These are phyloP conservation scores for Sequoia sempervirens DNA, from an alignment of 75 land plant genomes.

Conservation along the genomic window DNA sequence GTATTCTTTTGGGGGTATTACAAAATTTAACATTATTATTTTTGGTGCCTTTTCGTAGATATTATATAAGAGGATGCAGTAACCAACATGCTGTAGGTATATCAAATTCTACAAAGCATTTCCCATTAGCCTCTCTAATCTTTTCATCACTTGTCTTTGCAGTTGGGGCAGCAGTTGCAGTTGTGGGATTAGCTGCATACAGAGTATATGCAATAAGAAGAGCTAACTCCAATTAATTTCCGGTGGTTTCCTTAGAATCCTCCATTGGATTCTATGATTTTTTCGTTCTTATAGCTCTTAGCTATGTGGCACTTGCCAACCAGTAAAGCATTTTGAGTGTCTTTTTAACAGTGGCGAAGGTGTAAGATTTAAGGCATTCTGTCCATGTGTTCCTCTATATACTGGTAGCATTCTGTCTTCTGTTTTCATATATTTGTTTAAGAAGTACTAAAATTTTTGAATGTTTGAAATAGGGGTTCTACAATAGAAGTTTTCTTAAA, in stretches of 20 bases:
- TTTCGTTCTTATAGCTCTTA: background rate
- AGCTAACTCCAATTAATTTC: constrained; percentile 32
- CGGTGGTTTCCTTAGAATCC: background rate
- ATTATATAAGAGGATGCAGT: background rate
- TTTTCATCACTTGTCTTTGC: constrained; percentile 13
- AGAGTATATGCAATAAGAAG: constrained; percentile 66
- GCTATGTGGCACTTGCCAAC: background rate
- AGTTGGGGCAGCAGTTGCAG: constrained; percentile 88
- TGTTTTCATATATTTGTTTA: background rate
- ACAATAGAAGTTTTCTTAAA: background rate
- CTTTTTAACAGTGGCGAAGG: background rate
- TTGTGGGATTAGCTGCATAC: constrained; percentile 83
- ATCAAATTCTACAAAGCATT: background rate
- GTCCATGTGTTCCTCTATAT: background rate
- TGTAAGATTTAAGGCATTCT: background rate
- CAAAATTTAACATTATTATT: background rate
- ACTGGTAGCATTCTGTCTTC: background rate
- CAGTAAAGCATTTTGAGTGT: background rate
- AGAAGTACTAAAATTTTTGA: background rate
- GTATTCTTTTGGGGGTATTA: no score
- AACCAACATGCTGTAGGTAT: background rate
- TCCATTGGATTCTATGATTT: background rate
- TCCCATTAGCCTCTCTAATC: background rate
- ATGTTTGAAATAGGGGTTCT: background rate
- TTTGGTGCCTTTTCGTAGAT: background rate